Evolutionary conservation across 768 basidiomycete species (phyloP).

Genomic region (Porphyrellus cyaneotinctus): DNA sequence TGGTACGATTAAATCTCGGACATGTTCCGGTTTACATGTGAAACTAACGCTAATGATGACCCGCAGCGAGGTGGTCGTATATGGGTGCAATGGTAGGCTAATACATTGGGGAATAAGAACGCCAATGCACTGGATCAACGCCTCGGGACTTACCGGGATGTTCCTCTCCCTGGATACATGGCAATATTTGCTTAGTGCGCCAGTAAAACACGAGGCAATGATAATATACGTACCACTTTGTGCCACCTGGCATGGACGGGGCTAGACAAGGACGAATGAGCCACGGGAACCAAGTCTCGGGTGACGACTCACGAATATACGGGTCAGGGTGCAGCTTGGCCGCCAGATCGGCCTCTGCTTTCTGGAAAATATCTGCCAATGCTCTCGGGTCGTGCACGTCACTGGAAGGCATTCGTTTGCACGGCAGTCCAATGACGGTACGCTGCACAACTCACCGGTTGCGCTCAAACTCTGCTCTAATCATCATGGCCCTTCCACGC

Average conservation of each 20-base stretch:
- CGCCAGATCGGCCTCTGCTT: constrained; percentile 74
- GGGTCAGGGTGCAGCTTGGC: constrained; percentile 82
- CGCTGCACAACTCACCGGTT: constrained; percentile 61
- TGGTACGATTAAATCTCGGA: not conserved
- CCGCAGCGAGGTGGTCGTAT: constrained; percentile 54
- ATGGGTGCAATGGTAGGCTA: constrained; percentile 62
- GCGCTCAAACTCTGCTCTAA: constrained; percentile 89
- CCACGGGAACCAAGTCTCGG: not conserved
- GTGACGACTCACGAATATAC: constrained; percentile 72
- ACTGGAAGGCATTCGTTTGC: constrained; percentile 35
- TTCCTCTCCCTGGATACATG: constrained; percentile 67
- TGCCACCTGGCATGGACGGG: constrained; percentile 80
- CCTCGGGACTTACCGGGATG: constrained; percentile 54
- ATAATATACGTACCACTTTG: constrained; percentile 76
- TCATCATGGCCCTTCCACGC: constrained; percentile 78
- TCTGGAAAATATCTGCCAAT: constrained; percentile 69
- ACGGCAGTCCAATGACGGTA: not conserved
- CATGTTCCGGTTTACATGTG: not conserved
- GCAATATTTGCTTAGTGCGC: not conserved
- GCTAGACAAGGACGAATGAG: constrained; percentile 41
- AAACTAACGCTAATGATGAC: constrained; percentile 24
- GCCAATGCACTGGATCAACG: not conserved
- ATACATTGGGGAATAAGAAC: not conserved
- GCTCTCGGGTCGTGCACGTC: constrained; percentile 83
- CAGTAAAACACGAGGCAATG: not conserved